Evolutionary conservation across 208 protist genomes (phyloP), one percentile per base, ranked within the genome.

Genomic region (Strigomonas culicis): DNA sequence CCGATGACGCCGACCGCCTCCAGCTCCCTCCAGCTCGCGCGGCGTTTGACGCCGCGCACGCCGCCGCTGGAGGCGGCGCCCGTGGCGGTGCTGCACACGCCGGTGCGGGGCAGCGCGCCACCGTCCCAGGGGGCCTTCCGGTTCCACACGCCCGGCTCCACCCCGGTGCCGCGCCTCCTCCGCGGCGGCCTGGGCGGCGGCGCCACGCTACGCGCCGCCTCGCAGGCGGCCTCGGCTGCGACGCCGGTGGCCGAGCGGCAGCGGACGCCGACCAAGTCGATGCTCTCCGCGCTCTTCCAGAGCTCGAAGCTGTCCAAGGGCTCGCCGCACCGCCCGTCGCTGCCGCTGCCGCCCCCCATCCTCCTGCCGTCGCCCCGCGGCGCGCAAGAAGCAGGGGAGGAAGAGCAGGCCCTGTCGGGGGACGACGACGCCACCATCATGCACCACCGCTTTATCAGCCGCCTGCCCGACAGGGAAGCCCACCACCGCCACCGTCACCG

Each of bases 91-190:
- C 58, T 17, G 67, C 71, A 31, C 52, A 67, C 22, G 68, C 69
- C 28, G 67, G 64, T 19, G 73, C 79, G 11, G 19, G 74, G 61
- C 10, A 79, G 73, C 55, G 60, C 79, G 25, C 51, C 53, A 17
- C 78, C 71, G 41, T 62, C 80, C 2, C 41, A 58, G 15, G 55
- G 55, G 19, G 30, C 75, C 41, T 84, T 80, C 56, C 71, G 74
- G 36, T 84, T 78, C 63, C 49, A 36, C 32, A 74, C 79, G 0
- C 74, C 79, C 2, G 51, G 63, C 15, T 74, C 79, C 0, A 84
- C 79, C 7, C 78, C 78, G 22, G 43, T 80, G 15, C 68, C 65
- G 2, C 59, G 32, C 24, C 24, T 10, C 32, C 39, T 2, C 27
- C 30, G 7, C 30, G 44, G 22, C 15, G 25, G 30, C n/a, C 24